phyloP scores from a whole-genome alignment of 2,329 filamentous ascomycete genomes.

The Ophiocordyceps camponoti-floridani region DNA sequence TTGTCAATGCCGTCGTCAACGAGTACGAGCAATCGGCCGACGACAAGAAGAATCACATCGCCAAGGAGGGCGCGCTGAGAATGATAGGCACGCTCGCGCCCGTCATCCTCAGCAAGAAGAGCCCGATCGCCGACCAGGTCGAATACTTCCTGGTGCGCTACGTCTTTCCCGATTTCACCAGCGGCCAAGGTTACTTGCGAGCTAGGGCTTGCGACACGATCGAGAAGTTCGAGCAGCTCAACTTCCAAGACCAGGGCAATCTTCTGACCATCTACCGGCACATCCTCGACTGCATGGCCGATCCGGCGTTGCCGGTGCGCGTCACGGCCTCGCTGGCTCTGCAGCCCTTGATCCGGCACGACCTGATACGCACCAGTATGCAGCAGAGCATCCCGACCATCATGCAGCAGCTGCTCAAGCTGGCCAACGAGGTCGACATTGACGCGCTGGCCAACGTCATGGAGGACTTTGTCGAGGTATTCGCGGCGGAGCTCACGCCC shows the following conservation, averaged over 20 bases:
- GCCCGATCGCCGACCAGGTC: constrained; percentile 89
- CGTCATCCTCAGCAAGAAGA: constrained; percentile 94
- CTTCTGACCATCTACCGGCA: constrained; percentile 91
- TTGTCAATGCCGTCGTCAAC: constrained; percentile 89
- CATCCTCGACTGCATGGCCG: constrained; percentile 92
- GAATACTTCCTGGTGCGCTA: constrained; percentile 98
- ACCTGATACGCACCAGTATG: constrained; percentile 88
- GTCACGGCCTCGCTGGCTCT: constrained; percentile 88
- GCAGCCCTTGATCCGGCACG: constrained; percentile 88
- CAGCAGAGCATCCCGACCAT: constrained; percentile 96
- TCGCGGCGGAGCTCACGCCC: constrained; percentile 88
- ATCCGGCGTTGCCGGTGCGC: constrained; percentile 78
- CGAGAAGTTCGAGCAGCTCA: constrained; percentile 92
- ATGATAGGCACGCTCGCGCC: constrained; percentile 95
- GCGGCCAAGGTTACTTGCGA: constrained; percentile 76
- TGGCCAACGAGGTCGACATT: constrained; percentile 95
- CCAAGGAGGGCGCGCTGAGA: constrained; percentile 88
- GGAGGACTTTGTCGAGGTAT: constrained; percentile 99
- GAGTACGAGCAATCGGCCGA: constrained; percentile 74
- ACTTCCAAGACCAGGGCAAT: constrained; percentile 94
- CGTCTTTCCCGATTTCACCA: constrained; percentile 95
- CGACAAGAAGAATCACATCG: constrained; percentile 79
- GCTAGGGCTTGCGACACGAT: constrained; percentile 92
- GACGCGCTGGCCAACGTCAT: constrained; percentile 96
- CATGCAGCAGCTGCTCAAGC: constrained; percentile 94